phyloP scores from a whole-genome alignment of 805 yeast species.

The Candida multigemmis region DNA sequence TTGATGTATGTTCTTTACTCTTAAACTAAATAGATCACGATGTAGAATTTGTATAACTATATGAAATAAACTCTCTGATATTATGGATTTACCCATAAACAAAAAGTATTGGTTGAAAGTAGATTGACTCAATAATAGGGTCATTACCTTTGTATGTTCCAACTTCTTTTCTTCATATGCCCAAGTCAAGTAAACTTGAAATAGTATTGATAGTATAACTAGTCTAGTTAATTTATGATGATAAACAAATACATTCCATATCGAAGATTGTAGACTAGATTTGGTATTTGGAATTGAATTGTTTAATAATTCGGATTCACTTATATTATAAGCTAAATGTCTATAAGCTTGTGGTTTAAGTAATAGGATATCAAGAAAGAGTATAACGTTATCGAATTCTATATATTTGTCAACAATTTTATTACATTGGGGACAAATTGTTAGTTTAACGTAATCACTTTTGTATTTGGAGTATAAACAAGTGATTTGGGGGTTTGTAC shows the following conservation, averaged over 20 bases:
- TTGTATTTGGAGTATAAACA: conserved; percentile 66
- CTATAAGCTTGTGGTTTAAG: conserved; percentile 83
- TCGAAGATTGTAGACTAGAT: neutral
- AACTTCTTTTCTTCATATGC: conserved; percentile 70
- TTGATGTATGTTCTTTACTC: no score
- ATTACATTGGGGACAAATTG: conserved; percentile 67
- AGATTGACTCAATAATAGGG: conserved; percentile 17
- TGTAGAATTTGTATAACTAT: no score
- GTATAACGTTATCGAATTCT: conserved; percentile 77
- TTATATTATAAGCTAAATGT: conserved; percentile 73
- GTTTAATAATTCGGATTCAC: conserved; percentile 18
- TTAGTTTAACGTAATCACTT: conserved; percentile 68
- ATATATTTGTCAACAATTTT: conserved; percentile 82
- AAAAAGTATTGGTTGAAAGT: conserved; percentile 45
- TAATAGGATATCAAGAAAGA: conserved; percentile 75
- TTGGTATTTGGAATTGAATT: neutral
- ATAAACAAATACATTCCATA: neutral
- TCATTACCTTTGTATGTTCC: conserved; percentile 15
- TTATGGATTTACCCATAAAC: conserved; percentile 45
- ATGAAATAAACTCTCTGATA: no score
- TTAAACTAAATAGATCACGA: no score
- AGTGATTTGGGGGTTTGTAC: conserved; percentile 51
- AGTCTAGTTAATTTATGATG: no score
- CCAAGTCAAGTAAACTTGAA: conserved; percentile 90
- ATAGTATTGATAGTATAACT: conserved; percentile 55